Evolutionary conservation across 257 asterid genomes (phyloP), one percentile per base, ranked within the genome.

Genomic region (Solanum clarkiae): DNA sequence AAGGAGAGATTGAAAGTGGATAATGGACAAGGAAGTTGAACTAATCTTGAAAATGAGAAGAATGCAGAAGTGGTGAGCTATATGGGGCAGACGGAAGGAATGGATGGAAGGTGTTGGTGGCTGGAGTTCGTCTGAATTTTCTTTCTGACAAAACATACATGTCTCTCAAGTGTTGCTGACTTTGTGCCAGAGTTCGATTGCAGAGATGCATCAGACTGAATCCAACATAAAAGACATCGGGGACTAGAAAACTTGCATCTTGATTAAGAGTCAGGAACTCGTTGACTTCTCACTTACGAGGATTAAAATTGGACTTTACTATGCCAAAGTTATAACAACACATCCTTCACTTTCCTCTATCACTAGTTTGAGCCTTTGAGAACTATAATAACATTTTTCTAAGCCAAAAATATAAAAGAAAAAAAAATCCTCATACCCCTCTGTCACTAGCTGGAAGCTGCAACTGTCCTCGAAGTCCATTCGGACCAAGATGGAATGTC

Each of bases 401-500:
- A 79, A 24, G 65, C 44, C 45, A 79, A 53, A 79, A 79, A 15
- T 22, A 74, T 40, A 29, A 66, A 29, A 66, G 17, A 0, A 63
- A 49, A 83, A 8, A 36, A 26, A 85, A 86, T 16, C 65, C 66
- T 66, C 86, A 72, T 88, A 91, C 89, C 93, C 94, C 94, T 92
- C 88, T 94, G 85, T 87, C 82, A 70, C 88, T 92, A 88, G 91
- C 87, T 63, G 98, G 99, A 86, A 96, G 95, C 87, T 92, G 98
- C 98, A 97, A 92, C 84, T 91, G 94, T 84, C 97, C 97, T 82
- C 80, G 90, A 87, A 96, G 99, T 86, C 98, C 98, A 87, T 89
- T 92, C 80, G 97, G 98, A 83, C 98, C 89, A 96, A 90, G 89
- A 96, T 93, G 59, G 98, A 96, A 91, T 94, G 99, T 86, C 93